A percentile compares a stretch with the other conserved stretches of the same genome.
phyloP scores from a whole-genome alignment of 2,329 filamentous ascomycete species.

The Curvularia spicifera region DNA sequence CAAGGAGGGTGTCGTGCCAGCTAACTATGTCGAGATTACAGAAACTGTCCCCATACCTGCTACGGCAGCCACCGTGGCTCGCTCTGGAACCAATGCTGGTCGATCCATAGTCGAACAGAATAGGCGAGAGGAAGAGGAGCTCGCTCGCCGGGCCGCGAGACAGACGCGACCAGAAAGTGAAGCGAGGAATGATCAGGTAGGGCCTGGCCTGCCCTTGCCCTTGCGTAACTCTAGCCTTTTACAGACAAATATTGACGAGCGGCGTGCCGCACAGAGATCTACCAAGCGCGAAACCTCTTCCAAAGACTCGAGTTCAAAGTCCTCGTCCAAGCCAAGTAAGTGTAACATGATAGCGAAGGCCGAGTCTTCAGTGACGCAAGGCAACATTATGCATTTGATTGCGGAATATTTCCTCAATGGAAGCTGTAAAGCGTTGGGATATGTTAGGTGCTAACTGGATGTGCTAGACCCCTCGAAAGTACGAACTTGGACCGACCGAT shows the following conservation, averaged over 20 bases:
- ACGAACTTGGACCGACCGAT: slow-evolving; percentile 92
- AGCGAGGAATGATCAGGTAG: slow-evolving; percentile 71
- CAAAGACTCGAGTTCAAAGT: slow-evolving; percentile 53
- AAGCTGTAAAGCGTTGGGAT: neutral
- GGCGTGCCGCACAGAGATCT: slow-evolving; percentile 73
- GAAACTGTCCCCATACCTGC: slow-evolving; percentile 65
- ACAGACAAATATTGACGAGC: slow-evolving; percentile 70
- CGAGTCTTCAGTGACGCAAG: neutral
- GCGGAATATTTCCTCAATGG: neutral
- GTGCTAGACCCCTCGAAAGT: slow-evolving; percentile 74
- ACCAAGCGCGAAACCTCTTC: slow-evolving; percentile 71
- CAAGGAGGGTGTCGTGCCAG: slow-evolving; percentile 93
- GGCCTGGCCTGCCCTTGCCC: slow-evolving; percentile 76
- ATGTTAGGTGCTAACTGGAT: slow-evolving; percentile 16
- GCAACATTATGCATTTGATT: neutral
- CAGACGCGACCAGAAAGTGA: slow-evolving; percentile 63
- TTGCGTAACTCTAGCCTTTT: slow-evolving; percentile 80
- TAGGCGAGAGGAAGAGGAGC: slow-evolving; percentile 77
- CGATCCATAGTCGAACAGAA: slow-evolving; percentile 78
- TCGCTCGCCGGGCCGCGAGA: slow-evolving; percentile 80
- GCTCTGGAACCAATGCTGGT: slow-evolving; percentile 64
- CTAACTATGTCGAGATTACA: slow-evolving; percentile 91
- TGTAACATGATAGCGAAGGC: slow-evolving; percentile 26
- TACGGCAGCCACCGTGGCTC: slow-evolving; percentile 55
- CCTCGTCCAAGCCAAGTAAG: slow-evolving; percentile 75